Conservation (phyloP, 495 filamentous ascomycete species). For the Delitschia confertaspora region DNA sequence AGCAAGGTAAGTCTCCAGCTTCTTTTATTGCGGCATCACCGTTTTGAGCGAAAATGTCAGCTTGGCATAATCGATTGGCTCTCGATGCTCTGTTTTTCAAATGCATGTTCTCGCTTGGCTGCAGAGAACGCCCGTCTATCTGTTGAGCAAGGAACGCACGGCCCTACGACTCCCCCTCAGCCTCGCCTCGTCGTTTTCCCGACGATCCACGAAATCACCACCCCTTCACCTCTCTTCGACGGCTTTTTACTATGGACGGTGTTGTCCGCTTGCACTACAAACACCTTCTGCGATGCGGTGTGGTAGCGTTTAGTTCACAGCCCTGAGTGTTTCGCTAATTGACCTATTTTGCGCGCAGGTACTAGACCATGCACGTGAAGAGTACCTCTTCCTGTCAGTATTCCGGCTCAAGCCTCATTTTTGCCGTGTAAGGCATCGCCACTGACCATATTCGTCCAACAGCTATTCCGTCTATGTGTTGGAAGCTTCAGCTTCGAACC, state of each 20-base stretch:
- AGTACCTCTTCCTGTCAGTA: conserved; percentile 35
- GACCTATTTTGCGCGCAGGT: conserved; percentile 24
- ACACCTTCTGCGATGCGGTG: no score
- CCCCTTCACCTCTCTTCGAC: no score
- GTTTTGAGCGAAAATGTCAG: conserved; percentile 1
- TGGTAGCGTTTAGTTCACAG: no score
- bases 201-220: neutral
- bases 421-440: conserved; percentile 6
- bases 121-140: conserved; percentile 1
- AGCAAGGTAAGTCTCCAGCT: conserved; percentile 55
- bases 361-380: conserved; percentile 34
- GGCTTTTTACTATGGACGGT: no score
- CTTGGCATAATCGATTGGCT: conserved; percentile 25
- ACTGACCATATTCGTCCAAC: conserved; percentile 23
- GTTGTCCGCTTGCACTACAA: no score
- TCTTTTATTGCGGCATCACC: conserved; percentile 31
- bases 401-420: neutral
- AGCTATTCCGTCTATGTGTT: conserved; percentile 38
- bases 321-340: conserved; percentile 23
- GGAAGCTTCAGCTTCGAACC: conserved; percentile 36
- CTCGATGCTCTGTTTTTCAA: conserved; percentile 2
- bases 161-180: no score
- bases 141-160: neutral
- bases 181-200: conserved; percentile 10
- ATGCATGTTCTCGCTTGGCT: neutral